Conservation (phyloP, 2,329 filamentous ascomycete genomes). For the Sarocladium strictum region DNA sequence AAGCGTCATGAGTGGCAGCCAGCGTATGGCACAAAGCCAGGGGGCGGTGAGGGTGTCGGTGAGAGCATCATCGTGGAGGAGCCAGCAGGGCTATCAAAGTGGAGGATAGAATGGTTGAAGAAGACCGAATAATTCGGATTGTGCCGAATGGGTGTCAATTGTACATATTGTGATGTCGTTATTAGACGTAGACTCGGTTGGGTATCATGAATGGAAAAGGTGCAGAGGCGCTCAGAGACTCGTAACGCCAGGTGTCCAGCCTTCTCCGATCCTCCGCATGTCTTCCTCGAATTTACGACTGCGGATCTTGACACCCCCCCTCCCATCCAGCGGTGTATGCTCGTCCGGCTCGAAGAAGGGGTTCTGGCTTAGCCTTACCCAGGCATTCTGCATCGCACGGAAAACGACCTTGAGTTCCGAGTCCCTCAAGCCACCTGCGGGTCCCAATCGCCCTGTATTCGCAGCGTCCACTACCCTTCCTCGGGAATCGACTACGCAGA, state of each 20-base stretch:
- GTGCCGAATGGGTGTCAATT: neutral
- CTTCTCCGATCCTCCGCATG: constrained; percentile 77
- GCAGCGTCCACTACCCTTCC: constrained; percentile 47
- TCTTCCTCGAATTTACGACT: constrained; percentile 77
- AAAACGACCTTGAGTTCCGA: constrained; percentile 90
- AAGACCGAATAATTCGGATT: constrained; percentile 14
- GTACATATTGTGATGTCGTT: neutral
- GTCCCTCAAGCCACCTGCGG: constrained; percentile 63
- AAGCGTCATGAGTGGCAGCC: constrained; percentile 13
- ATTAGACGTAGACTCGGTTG: neutral
- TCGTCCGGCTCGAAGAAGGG: constrained; percentile 92
- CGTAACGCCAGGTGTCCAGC: constrained; percentile 70
- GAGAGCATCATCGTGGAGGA: constrained; percentile 29
- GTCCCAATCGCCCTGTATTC: constrained; percentile 14
- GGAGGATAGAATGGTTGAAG: constrained; percentile 28
- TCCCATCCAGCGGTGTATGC: constrained; percentile 54
- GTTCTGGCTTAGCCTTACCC: constrained; percentile 82
- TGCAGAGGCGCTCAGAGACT: constrained; percentile 39
- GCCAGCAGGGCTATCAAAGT: constrained; percentile 32
- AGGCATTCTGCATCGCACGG: constrained; percentile 85
- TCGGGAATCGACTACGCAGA: constrained; percentile 86
- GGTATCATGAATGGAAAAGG: neutral
- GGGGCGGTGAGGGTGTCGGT: constrained; percentile 25
- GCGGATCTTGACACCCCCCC: constrained; percentile 64
- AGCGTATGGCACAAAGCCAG: constrained; percentile 8